Evolutionary conservation across 345 rosid genomes (phyloP).

Genomic region (Aquilaria malaccensis): DNA sequence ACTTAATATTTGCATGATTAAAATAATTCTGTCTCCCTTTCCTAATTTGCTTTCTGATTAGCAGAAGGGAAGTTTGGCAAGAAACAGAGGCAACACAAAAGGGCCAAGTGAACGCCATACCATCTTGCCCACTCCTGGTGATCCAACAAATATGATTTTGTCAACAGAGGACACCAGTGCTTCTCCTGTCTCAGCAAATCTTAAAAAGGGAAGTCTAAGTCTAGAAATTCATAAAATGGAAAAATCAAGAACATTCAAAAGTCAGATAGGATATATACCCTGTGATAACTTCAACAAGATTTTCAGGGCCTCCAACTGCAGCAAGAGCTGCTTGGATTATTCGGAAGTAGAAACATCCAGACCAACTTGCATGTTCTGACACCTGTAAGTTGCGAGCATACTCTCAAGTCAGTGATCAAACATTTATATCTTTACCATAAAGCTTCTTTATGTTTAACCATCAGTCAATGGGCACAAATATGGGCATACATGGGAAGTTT

Average conservation of each 20-base stretch:
- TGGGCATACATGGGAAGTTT: too few relatives aligned
- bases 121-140: slow-evolving; percentile 92
- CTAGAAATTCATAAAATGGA: slow-evolving; percentile 3
- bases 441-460: not conserved
- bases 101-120: slow-evolving; percentile 31
- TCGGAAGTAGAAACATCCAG: slow-evolving; percentile 86
- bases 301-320: slow-evolving; percentile 96
- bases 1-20: too few relatives aligned
- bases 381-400: slow-evolving; percentile 40
- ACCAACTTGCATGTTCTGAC: slow-evolving; percentile 96
- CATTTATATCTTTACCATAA: slow-evolving; percentile 2
- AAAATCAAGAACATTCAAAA: slow-evolving; percentile 1
- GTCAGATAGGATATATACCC: slow-evolving; percentile 45
- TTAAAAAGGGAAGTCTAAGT: slow-evolving; percentile 20
- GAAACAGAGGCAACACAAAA: not conserved
- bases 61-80: too few relatives aligned
- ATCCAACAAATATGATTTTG: slow-evolving; percentile 94
- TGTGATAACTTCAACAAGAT: slow-evolving; percentile 86
- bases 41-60: too few relatives aligned
- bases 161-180: slow-evolving; percentile 89
- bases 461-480: too few relatives aligned
- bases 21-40: too few relatives aligned
- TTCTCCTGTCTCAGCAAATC: slow-evolving; percentile 97
- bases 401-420: slow-evolving; percentile 14
- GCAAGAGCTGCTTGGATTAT: slow-evolving; percentile 96